phyloP scores from a whole-genome alignment of 257 asterid species.

The Orobanche coerulescens region DNA sequence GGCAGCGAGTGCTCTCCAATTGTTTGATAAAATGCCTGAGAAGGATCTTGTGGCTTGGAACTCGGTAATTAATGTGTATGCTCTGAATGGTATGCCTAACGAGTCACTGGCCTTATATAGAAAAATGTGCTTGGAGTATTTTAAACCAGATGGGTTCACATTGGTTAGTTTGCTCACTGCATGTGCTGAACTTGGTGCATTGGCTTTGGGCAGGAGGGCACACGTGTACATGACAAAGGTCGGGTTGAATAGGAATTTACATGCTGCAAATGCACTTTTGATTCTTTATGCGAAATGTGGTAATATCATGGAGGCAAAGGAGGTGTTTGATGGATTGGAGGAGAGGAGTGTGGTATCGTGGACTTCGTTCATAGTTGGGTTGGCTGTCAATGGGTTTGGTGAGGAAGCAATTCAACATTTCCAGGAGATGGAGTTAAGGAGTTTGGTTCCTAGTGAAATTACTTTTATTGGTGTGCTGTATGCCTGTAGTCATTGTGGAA shows the following conservation, averaged over 20 bases:
- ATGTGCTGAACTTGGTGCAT: conserved; percentile 70
- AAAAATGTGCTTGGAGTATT: conserved; percentile 39
- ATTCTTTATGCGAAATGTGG: conserved; percentile 75
- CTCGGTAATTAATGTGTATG: conserved; percentile 58
- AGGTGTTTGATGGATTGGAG: conserved; percentile 52
- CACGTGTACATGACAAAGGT: conserved; percentile 57
- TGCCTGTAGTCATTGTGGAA: conserved; percentile 85
- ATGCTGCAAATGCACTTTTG: conserved; percentile 58
- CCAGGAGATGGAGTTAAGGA: conserved; percentile 44
- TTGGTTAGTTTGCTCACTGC: conserved; percentile 77
- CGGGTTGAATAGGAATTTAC: conserved; percentile 56
- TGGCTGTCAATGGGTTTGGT: conserved; percentile 74
- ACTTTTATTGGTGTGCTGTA: conserved; percentile 72
- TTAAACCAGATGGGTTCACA: conserved; percentile 69
- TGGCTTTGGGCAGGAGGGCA: conserved; percentile 61
- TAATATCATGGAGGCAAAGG: conserved; percentile 47
- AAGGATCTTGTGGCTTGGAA: conserved; percentile 80
- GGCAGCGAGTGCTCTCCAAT: conserved; percentile 45
- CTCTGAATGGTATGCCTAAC: conserved; percentile 57
- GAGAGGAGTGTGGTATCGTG: conserved; percentile 60
- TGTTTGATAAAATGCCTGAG: conserved; percentile 52
- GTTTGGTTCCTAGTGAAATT: conserved; percentile 50
- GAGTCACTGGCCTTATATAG: conserved; percentile 48
- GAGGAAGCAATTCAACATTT: conserved; percentile 56
- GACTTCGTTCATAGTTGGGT: conserved; percentile 61